A percentile compares a stretch with the other conserved stretches of the same genome.
phyloP scores from a whole-genome alignment of 192 early-diverging fungal species.

The Spinellus fusiger region DNA sequence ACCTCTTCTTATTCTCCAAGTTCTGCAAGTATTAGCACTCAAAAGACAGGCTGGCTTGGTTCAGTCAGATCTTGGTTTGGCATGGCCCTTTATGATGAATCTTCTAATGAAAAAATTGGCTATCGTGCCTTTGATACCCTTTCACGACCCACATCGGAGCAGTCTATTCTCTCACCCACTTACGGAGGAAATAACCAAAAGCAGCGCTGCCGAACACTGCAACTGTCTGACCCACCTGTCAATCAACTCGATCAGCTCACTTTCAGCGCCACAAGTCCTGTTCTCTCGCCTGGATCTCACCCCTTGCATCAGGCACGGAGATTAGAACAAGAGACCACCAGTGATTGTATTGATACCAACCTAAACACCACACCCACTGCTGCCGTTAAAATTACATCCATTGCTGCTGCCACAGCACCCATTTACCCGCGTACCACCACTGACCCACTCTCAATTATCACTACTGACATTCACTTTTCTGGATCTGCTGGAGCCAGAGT shows the following conservation, averaged over 20 bases:
- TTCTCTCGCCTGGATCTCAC: background rate
- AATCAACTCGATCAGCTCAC: slow-evolving; percentile 19
- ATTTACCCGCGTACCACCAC: slow-evolving; percentile 1
- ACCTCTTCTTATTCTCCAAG: slow-evolving; percentile 10
- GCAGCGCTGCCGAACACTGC: slow-evolving; percentile 16
- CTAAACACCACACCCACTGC: background rate
- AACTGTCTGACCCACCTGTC: slow-evolving; percentile 9
- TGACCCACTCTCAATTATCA: slow-evolving; percentile 4
- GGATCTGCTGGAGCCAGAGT: background rate
- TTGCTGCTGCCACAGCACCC: slow-evolving; percentile 4
- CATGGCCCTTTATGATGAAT: background rate
- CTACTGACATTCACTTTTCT: background rate
- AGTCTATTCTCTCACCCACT: slow-evolving; percentile 13
- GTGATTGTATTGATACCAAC: background rate
- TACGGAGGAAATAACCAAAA: slow-evolving; percentile 19
- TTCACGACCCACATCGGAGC: background rate
- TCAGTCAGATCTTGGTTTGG: slow-evolving; percentile 33
- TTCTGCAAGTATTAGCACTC: background rate
- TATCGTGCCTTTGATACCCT: slow-evolving; percentile 18
- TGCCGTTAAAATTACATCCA: background rate
- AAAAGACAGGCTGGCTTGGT: slow-evolving; percentile 20
- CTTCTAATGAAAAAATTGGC: background rate
- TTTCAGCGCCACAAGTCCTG: slow-evolving; percentile 3
- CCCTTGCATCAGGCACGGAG: background rate
- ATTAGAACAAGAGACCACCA: background rate